Conservation (phyloP, 1,284 basidiomycete species). For the Phlebopus sp. region DNA sequence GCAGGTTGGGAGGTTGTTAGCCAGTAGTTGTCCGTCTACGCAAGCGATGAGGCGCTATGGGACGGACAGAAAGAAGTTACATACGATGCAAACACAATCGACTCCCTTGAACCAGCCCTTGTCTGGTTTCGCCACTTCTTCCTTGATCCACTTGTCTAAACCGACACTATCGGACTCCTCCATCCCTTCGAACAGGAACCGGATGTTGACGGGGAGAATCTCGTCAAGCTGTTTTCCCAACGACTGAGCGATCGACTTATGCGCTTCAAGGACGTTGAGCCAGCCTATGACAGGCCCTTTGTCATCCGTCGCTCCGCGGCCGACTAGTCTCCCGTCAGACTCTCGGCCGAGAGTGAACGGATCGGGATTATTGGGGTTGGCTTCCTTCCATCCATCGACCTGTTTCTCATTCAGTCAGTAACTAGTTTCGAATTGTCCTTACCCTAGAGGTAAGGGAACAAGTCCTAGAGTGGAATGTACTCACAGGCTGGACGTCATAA, state of each 20-base stretch:
- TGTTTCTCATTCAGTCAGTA: slow-evolving; percentile 67
- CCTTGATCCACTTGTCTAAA: slow-evolving; percentile 83
- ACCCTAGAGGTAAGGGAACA: background rate
- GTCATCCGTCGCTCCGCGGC: slow-evolving; percentile 87
- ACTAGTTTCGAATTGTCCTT: background rate
- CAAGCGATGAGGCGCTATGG: background rate
- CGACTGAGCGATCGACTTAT: slow-evolving; percentile 35
- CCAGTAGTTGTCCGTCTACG: slow-evolving; percentile 82
- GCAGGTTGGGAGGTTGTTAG: slow-evolving; percentile 70
- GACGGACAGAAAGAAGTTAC: slow-evolving; percentile 27
- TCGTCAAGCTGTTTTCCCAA: slow-evolving; percentile 46
- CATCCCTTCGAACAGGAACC: slow-evolving; percentile 97
- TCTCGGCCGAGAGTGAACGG: slow-evolving; percentile 77
- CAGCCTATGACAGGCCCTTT: slow-evolving; percentile 90
- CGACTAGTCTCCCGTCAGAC: slow-evolving; percentile 71
- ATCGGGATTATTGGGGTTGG: slow-evolving; percentile 50
- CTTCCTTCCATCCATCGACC: slow-evolving; percentile 51
- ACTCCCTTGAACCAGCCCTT: slow-evolving; percentile 80
- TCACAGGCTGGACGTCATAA: slow-evolving; percentile 77
- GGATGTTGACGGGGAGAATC: slow-evolving; percentile 87
- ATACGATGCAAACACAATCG: slow-evolving; percentile 89
- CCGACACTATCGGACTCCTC: slow-evolving; percentile 92
- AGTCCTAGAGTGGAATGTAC: slow-evolving; percentile 21
- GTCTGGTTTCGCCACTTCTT: slow-evolving; percentile 65
- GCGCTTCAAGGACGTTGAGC: slow-evolving; percentile 91